These are phyloP conservation scores for Aphanomyces stellatus DNA, from an alignment of 352 stramenopile genomes.

Conservation along the genomic window DNA sequence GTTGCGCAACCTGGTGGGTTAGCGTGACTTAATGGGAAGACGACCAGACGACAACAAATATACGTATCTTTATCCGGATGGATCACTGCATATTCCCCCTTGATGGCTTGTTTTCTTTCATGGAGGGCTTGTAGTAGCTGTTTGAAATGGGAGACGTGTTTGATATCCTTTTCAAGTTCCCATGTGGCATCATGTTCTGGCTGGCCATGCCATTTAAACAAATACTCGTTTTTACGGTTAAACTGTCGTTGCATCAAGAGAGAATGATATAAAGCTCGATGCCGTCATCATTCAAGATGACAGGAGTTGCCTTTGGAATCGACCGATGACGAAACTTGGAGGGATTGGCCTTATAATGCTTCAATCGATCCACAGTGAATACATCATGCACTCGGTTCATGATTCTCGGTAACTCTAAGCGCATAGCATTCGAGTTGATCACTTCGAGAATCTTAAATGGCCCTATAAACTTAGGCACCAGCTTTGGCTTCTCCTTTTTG, in stretches of 20 bases:
- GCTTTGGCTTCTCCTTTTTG: constrained; percentile 6
- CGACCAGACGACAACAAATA: no score
- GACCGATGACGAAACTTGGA: neutral
- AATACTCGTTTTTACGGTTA: constrained; percentile 19
- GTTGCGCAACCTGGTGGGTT: no score
- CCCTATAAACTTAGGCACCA: constrained; percentile 16
- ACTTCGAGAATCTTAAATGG: constrained; percentile 21
- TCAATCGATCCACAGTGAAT: constrained; percentile 22
- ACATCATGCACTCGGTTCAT: constrained; percentile 6
- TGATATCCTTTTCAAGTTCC: constrained; percentile 14
- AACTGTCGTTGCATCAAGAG: constrained; percentile 14
- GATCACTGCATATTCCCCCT: neutral
- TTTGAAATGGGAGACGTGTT: constrained; percentile 12
- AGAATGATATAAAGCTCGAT: constrained; percentile 4
- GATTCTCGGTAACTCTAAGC: constrained; percentile 15
- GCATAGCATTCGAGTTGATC: constrained; percentile 19
- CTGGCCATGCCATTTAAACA: constrained; percentile 15
- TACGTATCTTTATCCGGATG: no score
- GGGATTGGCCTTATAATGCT: neutral
- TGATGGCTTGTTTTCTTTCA: neutral
- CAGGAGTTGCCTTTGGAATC: neutral
- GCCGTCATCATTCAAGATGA: constrained; percentile 10
- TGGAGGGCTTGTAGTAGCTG: neutral
- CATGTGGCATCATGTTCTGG: constrained; percentile 7
- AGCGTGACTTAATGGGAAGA: no score